phyloP scores from a whole-genome alignment of 2,329 filamentous ascomycete genomes.

The Aspergillus novoparasiticus region DNA sequence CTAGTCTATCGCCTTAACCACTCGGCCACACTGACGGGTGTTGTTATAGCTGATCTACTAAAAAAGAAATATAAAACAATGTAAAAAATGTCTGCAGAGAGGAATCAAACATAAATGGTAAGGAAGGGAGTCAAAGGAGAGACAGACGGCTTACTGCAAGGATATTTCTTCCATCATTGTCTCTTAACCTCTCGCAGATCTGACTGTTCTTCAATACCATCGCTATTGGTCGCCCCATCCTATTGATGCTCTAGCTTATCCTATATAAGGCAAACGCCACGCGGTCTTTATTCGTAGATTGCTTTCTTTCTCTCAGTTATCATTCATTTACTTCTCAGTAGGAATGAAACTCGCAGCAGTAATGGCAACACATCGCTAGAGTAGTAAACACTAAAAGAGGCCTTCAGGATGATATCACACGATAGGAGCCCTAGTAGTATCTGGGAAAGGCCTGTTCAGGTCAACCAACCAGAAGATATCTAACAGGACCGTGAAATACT shows the following conservation, averaged over 20 bases:
- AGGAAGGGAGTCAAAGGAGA: background rate
- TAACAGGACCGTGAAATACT: no score
- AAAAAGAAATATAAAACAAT: background rate
- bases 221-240: background rate
- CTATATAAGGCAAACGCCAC: background rate
- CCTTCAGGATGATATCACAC: background rate
- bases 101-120: background rate
- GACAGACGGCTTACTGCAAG: background rate
- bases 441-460: background rate
- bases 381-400: background rate
- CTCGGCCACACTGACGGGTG: background rate
- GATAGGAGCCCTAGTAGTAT: background rate
- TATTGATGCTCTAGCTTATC: background rate
- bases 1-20: background rate
- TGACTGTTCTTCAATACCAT: background rate
- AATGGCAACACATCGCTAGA: background rate
- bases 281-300: background rate
- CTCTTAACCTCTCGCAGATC: background rate
- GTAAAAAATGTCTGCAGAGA: background rate
- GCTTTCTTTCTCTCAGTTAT: no score
- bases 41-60: accelerated
- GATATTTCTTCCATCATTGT: no score
- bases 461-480: background rate
- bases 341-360: no score
- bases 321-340: no score